Conservation (phyloP, 331 rosid species). For the Prunus yedoensis region DNA sequence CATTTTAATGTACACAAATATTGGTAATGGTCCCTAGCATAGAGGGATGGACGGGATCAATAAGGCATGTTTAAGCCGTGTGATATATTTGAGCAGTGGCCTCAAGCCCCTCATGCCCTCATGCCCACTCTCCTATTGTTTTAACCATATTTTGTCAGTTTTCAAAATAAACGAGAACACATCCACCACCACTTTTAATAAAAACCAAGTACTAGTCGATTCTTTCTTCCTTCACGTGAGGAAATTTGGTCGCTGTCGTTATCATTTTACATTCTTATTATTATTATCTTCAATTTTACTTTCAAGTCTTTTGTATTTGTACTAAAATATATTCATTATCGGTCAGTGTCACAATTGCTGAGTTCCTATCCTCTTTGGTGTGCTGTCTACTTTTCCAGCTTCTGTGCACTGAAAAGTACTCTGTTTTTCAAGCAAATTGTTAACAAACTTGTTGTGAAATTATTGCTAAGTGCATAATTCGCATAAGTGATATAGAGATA, state of each 20-base stretch:
- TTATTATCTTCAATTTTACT: not conserved
- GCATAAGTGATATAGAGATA: too few relatives aligned
- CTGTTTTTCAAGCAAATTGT: too few relatives aligned
- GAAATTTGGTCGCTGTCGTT: not conserved
- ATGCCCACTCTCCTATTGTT: not conserved
- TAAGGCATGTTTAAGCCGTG: conserved; percentile 50
- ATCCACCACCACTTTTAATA: conserved; percentile 29
- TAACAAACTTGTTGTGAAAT: too few relatives aligned
- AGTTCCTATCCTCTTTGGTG: not conserved
- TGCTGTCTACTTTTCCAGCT: not conserved
- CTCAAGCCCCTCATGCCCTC: not conserved
- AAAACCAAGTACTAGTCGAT: conserved; percentile 7
- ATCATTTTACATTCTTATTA: not conserved
- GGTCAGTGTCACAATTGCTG: not conserved
- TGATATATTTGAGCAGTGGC: conserved; percentile 26
- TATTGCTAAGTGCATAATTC: too few relatives aligned
- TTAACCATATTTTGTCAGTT: conserved; percentile 41
- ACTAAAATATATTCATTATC: not conserved
- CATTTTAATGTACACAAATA: too few relatives aligned
- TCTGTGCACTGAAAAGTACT: too few relatives aligned
- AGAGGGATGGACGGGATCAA: not conserved
- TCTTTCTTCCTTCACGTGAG: conserved; percentile 9
- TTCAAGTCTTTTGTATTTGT: not conserved
- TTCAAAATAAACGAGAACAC: conserved; percentile 41
- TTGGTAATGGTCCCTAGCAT: too few relatives aligned